Conservation (phyloP, 1,284 basidiomycete species). For the Mycosarcoma maydis region DNA sequence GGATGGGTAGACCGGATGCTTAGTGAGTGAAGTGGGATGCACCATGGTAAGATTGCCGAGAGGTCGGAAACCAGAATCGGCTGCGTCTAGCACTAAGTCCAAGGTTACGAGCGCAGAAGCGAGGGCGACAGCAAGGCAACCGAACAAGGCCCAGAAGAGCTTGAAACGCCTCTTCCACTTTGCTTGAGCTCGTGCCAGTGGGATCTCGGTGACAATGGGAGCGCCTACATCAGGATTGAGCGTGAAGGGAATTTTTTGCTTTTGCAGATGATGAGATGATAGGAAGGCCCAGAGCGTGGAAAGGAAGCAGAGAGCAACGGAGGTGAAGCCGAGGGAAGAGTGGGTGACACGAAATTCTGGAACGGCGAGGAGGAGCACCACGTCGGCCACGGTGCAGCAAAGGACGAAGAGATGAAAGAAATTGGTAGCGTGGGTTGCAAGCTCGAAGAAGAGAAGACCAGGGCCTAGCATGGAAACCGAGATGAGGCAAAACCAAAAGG, state of each 20-base stretch:
- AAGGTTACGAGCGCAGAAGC: conserved; percentile 43
- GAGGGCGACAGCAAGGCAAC: conserved; percentile 23
- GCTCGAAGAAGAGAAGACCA: conserved; percentile 52
- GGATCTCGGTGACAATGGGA: conserved; percentile 41
- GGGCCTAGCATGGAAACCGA: conserved; percentile 45
- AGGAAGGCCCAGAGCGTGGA: conserved; percentile 42
- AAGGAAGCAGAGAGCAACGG: conserved; percentile 30
- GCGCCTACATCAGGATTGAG: conserved; percentile 37
- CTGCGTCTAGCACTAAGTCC: conserved; percentile 48
- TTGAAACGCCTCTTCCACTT: conserved; percentile 47
- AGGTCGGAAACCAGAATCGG: conserved; percentile 45
- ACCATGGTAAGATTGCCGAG: conserved; percentile 46
- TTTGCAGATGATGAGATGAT: conserved; percentile 30
- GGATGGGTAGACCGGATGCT: conserved; percentile 32
- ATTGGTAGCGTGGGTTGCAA: conserved; percentile 45
- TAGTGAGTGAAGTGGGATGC: conserved; percentile 28
- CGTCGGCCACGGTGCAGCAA: conserved; percentile 25
- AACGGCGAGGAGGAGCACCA: conserved; percentile 32
- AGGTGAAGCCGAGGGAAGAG: conserved; percentile 39
- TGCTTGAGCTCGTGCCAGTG: conserved; percentile 36
- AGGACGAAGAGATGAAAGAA: conserved; percentile 45
- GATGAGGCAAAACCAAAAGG: conserved; percentile 50
- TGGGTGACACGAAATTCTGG: conserved; percentile 37
- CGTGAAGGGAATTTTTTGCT: conserved; percentile 30
- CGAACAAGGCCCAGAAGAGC: conserved; percentile 38